Conservation (phyloP, 1,284 basidiomycete species). For the Psilocybe mexicana region DNA sequence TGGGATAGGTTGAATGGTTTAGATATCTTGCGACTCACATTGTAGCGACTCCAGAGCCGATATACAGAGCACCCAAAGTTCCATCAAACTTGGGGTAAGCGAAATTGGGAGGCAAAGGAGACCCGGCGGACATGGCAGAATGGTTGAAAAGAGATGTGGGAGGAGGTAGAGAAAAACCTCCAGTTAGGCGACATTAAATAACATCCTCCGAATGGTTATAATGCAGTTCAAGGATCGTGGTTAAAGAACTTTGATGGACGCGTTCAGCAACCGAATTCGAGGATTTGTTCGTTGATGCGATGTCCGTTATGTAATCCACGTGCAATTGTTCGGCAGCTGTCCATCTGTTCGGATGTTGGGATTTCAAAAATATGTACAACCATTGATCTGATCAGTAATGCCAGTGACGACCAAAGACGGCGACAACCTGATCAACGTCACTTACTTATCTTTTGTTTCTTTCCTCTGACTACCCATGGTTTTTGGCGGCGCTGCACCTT, state of each 20-base stretch:
- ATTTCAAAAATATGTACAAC: too few relatives aligned
- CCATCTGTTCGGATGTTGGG: too few relatives aligned
- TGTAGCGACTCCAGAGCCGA: constrained; percentile 15
- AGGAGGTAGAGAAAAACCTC: neutral
- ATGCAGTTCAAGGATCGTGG: neutral
- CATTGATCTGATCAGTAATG: too few relatives aligned
- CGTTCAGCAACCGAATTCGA: too few relatives aligned
- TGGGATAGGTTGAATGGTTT: neutral
- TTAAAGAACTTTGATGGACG: too few relatives aligned
- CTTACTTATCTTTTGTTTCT: neutral
- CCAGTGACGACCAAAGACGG: neutral
- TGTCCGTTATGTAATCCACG: neutral
- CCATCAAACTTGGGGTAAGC: constrained; percentile 11
- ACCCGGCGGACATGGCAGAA: constrained; percentile 5
- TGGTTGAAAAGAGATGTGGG: neutral
- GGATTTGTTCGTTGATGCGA: too few relatives aligned
- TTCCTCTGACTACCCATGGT: neutral
- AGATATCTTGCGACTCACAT: constrained; percentile 3
- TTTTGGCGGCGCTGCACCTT: constrained; percentile 16
- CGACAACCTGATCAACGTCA: neutral
- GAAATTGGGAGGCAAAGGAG: neutral
- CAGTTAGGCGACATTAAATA: neutral
- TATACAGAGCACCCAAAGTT: constrained; percentile 16
- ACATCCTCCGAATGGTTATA: neutral
- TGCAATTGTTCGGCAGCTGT: neutral